These are phyloP conservation scores for Reticulascus tulasneorum DNA, from an alignment of 2,329 filamentous ascomycete genomes.

Conservation along the genomic window DNA sequence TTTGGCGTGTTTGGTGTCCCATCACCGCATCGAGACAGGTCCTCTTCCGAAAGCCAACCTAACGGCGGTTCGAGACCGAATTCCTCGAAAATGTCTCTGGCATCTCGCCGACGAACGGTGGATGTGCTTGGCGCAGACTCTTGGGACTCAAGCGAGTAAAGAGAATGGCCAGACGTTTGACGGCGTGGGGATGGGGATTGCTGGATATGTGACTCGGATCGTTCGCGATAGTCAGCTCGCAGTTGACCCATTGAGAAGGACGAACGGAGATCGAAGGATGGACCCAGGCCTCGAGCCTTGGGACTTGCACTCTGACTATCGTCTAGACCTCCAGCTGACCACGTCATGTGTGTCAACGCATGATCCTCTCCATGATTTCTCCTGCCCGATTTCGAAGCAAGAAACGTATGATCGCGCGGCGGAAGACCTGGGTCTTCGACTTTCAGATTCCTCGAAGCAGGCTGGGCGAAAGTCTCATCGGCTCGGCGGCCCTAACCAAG, in stretches of 20 bases:
- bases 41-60: slow-evolving; percentile 37
- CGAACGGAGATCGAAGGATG: slow-evolving; percentile 4
- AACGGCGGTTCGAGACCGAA: slow-evolving; percentile 41
- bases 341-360: neutral
- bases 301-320: too few species aligned
- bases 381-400: neutral
- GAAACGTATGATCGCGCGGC: slow-evolving; percentile 10
- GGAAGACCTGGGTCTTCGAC: slow-evolving; percentile 7
- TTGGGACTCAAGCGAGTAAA: slow-evolving; percentile 9
- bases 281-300: too few species aligned
- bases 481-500: slow-evolving; percentile 11
- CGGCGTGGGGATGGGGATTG: slow-evolving; percentile 1
- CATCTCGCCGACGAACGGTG: slow-evolving; percentile 34
- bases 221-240: neutral
- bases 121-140: slow-evolving; percentile 26
- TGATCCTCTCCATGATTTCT: slow-evolving; percentile 6
- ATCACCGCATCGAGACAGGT: slow-evolving; percentile 19
- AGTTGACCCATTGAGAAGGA: slow-evolving; percentile 8
- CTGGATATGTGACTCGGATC: neutral
- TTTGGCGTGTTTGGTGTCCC: slow-evolving; percentile 23
- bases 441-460: slow-evolving; percentile 13
- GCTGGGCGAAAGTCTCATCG: slow-evolving; percentile 12
- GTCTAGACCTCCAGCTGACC: too few species aligned
- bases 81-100: slow-evolving; percentile 42
- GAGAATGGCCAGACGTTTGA: slow-evolving; percentile 8